Evolutionary conservation across 208 protist species (phyloP), one percentile per base, ranked within the genome.

Genomic region (Balamuthia mandrillaris): DNA sequence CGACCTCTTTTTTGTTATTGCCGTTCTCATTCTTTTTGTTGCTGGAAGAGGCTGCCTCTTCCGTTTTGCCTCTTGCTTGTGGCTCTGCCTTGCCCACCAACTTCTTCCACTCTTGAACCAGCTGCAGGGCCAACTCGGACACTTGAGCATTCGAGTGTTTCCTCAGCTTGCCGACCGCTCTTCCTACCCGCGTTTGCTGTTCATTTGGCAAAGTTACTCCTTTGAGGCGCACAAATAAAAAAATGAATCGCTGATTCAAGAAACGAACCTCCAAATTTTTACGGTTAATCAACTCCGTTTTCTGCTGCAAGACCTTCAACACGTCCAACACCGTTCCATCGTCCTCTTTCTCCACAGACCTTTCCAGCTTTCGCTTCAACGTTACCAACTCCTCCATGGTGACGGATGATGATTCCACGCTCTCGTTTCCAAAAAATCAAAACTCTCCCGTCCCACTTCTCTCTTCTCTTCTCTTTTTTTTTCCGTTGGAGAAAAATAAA

Each of bases 121-220:
- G 24, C 45, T 66, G 39, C 18, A n/a, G 18, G 24, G 58, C 58
- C 18, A 42, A 27, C 31, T 3, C 58, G 2, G 58, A 27, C 27
- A 66, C 6, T 27, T 27, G 33, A n/a, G 2, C 41, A 29, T 81
- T 54, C 7, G 24, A n/a, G 42, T 81, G 74, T 29, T 81, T 81
- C 39, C 74, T 58, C 2, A 81, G 35, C 42, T 81, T 81, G 42
- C 74, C 74, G 18, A 81, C 74, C 27, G 74, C 39, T 49, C 42
- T 21, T n/a, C 74, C 74, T 12, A 81, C 29, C 74, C 33, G 52
- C 16, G 41, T 81, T 58, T 56, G 29, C 74, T 81, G 24, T n/a
- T 3, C 18, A 66, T 27, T 27, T 21, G 5, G 51, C 29, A 31
- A 58, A 58, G 7, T 58, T 10, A 31, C 10, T 10, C 51, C n/a